These are phyloP conservation scores for Paragyromitra xinjiangensis DNA, from an alignment of 495 filamentous ascomycete species.

Conservation along the genomic window DNA sequence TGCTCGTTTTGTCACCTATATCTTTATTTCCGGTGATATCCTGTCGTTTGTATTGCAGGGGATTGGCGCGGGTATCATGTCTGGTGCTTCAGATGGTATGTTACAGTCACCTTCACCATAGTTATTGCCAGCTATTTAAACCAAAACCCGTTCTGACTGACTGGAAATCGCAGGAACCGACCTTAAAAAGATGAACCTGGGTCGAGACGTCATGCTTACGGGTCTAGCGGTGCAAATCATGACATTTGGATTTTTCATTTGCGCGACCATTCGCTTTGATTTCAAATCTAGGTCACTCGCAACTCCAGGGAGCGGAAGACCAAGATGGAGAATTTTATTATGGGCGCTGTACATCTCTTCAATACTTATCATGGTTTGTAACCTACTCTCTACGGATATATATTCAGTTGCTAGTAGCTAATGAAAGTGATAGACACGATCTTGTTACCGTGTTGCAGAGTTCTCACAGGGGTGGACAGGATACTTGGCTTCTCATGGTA, in stretches of 20 bases:
- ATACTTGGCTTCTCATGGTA: slow-evolving; percentile 38
- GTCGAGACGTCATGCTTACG: slow-evolving; percentile 35
- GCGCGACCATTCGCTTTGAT: slow-evolving; percentile 41
- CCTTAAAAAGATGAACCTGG: slow-evolving; percentile 28
- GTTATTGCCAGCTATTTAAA: neutral
- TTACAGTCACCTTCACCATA: too few species aligned
- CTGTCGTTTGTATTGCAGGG: slow-evolving; percentile 48
- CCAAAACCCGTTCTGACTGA: neutral
- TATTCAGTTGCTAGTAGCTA: neutral
- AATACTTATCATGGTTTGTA: slow-evolving; percentile 37
- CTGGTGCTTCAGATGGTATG: slow-evolving; percentile 28
- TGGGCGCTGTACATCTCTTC: slow-evolving; percentile 36
- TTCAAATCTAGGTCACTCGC: slow-evolving; percentile 32
- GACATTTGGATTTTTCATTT: slow-evolving; percentile 46
- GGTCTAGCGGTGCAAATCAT: slow-evolving; percentile 43
- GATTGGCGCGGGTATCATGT: slow-evolving; percentile 47
- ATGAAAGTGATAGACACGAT: slow-evolving; percentile 5
- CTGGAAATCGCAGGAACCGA: slow-evolving; percentile 16
- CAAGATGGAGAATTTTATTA: slow-evolving; percentile 35
- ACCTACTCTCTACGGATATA: neutral
- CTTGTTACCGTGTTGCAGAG: slow-evolving; percentile 39
- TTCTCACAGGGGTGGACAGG: slow-evolving; percentile 45
- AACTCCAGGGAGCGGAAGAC: neutral
- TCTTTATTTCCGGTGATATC: slow-evolving; percentile 49
- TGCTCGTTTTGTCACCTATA: slow-evolving; percentile 46